Percentiles rank a stretch among this genome's conserved stretches.
Evolutionary conservation across 129 eudicot genomes (phyloP).

Genomic region (Tagetes erecta): DNA sequence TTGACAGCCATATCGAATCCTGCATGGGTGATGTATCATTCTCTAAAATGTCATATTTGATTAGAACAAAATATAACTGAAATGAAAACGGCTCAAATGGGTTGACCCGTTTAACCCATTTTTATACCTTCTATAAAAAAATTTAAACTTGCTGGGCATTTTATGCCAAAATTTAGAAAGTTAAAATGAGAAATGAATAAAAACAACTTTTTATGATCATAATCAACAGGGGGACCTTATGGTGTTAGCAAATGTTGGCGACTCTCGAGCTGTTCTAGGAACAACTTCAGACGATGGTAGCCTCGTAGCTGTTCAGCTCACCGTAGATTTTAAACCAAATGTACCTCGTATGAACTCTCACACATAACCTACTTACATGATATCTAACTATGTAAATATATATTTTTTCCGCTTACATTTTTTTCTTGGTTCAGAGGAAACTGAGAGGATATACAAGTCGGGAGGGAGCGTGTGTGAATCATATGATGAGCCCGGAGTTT

Average conservation of each 20-base stretch:
- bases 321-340: constrained; percentile 81
- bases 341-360: constrained; percentile 58
- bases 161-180: neutral
- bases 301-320: constrained; percentile 69
- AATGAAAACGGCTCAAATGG: neutral
- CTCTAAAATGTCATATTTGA: too few relatives aligned
- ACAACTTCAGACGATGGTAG: constrained; percentile 60
- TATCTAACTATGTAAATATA: neutral
- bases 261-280: constrained; percentile 88
- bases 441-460: constrained; percentile 62
- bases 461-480: constrained; percentile 64
- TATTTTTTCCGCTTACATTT: neutral
- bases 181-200: neutral
- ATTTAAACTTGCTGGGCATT: neutral
- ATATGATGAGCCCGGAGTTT: constrained; percentile 86
- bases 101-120: neutral
- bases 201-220: neutral
- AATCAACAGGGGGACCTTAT: constrained; percentile 66
- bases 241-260: constrained; percentile 85
- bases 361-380: neutral
- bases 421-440: constrained; percentile 56
- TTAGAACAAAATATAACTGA: neutral
- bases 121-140: too few relatives aligned
- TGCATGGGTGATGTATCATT: too few relatives aligned
- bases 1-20: neutral